Evolutionary conservation across 805 yeast genomes (phyloP).

Genomic region (Barnettozyma californica): DNA sequence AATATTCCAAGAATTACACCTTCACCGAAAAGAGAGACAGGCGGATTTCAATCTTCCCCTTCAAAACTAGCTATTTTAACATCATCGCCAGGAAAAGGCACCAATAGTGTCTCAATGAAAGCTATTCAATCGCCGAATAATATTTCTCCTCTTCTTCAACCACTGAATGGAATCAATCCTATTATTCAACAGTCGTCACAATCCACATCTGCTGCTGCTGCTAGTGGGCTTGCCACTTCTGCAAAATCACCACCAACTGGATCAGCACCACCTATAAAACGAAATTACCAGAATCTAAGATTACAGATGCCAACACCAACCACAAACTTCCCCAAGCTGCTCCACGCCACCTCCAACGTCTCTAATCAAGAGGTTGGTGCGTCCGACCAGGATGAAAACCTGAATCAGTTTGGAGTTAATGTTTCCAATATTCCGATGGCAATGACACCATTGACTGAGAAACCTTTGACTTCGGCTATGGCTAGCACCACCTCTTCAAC

Average conservation of each 20-base stretch:
- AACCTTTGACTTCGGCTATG: conserved; percentile 19
- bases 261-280: conserved; percentile 19
- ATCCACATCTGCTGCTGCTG: background rate
- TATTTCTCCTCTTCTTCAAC: conserved; percentile 28
- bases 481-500: background rate
- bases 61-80: conserved; percentile 20
- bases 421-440: conserved; percentile 49
- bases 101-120: conserved; percentile 35
- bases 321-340: conserved; percentile 26
- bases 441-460: conserved; percentile 80
- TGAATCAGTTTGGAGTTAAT: conserved; percentile 66
- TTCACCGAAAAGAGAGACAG: conserved; percentile 37
- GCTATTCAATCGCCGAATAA: conserved; percentile 24
- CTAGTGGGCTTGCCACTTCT: background rate
- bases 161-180: conserved; percentile 27
- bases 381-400: conserved; percentile 33
- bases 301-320: conserved; percentile 77
- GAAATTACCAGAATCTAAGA: conserved; percentile 51
- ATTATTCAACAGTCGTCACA: background rate
- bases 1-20: conserved; percentile 34
- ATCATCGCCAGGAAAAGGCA: conserved; percentile 30
- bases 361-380: conserved; percentile 10
- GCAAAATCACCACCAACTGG: conserved; percentile 1
- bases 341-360: conserved; percentile 31
- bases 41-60: conserved; percentile 23